These are phyloP conservation scores for Picea mariana DNA, from an alignment of 83 land plant species.

Conservation along the genomic window DNA sequence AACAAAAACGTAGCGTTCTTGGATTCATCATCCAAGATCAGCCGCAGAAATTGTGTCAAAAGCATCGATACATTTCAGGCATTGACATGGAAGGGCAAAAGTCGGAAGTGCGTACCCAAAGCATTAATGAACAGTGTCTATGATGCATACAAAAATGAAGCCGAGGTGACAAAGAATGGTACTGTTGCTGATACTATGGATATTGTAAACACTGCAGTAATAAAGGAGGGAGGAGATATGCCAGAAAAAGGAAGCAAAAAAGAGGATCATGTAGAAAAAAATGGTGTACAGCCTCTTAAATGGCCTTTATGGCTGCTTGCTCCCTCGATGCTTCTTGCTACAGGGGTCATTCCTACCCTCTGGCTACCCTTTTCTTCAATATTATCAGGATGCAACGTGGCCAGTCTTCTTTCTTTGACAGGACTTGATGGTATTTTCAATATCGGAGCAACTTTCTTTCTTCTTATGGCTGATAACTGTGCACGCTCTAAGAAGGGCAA, in stretches of 20 bases:
- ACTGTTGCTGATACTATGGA: neutral
- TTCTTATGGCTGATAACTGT: constrained; percentile 71
- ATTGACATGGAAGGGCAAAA: constrained; percentile 7
- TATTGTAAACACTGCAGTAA: neutral
- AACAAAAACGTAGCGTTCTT: neutral
- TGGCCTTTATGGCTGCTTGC: constrained; percentile 84
- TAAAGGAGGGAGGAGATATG: neutral
- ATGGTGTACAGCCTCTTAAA: constrained; percentile 31
- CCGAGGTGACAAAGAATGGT: neutral
- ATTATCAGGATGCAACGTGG: constrained; percentile 55
- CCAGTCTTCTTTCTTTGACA: constrained; percentile 60
- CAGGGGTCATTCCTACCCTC: constrained; percentile 64
- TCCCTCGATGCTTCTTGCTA: constrained; percentile 54
- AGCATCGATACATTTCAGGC: neutral
- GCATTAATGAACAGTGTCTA: neutral
- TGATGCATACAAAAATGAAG: constrained; percentile 10
- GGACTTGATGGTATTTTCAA: constrained; percentile 78
- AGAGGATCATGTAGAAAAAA: neutral
- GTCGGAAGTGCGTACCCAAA: neutral
- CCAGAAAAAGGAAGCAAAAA: neutral
- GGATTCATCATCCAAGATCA: neutral
- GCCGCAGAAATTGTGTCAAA: neutral
- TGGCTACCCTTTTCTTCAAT: constrained; percentile 64
- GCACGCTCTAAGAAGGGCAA: constrained; percentile 30
- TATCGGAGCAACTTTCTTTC: constrained; percentile 71